A percentile compares a stretch with the other conserved stretches of the same genome.
phyloP scores from a whole-genome alignment of 1,284 basidiomycete genomes.

The Stygiomarasmius scandens region DNA sequence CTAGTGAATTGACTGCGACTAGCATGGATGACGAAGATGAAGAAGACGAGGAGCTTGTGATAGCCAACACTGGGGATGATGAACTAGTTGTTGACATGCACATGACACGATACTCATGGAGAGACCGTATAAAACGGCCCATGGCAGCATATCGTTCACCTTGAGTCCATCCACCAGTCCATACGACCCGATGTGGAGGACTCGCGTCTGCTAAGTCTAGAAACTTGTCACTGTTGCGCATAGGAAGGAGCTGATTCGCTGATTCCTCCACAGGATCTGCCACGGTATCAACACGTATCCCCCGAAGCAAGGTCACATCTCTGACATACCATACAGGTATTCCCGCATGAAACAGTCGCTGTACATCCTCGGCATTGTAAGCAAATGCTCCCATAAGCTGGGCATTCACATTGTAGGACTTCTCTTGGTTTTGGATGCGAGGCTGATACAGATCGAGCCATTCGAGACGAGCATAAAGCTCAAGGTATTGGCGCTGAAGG shows the following conservation, averaged over 20 bases:
- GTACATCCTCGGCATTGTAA: background rate
- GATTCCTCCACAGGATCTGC: background rate
- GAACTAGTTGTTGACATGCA: background rate
- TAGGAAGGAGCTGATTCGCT: background rate
- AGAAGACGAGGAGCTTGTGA: background rate
- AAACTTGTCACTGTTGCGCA: background rate
- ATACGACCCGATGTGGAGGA: conserved; percentile 6
- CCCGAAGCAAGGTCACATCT: background rate
- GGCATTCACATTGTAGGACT: background rate
- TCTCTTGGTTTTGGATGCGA: background rate
- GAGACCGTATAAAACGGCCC: background rate
- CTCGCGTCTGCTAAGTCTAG: background rate
- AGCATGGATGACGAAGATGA: background rate
- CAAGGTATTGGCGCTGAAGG: conserved; percentile 1
- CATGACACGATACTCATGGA: background rate
- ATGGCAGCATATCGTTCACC: background rate
- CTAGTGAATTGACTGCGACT: background rate
- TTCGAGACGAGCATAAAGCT: background rate
- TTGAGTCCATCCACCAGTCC: conserved; percentile 3
- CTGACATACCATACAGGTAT: conserved; percentile 10
- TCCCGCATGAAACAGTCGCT: conserved; percentile 1
- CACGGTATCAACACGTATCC: background rate
- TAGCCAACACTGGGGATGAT: background rate
- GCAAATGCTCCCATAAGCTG: conserved; percentile 12
- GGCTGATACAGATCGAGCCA: conserved; percentile 1